Conservation (phyloP, 768 basidiomycete genomes). For the Crucibulum laeve region DNA sequence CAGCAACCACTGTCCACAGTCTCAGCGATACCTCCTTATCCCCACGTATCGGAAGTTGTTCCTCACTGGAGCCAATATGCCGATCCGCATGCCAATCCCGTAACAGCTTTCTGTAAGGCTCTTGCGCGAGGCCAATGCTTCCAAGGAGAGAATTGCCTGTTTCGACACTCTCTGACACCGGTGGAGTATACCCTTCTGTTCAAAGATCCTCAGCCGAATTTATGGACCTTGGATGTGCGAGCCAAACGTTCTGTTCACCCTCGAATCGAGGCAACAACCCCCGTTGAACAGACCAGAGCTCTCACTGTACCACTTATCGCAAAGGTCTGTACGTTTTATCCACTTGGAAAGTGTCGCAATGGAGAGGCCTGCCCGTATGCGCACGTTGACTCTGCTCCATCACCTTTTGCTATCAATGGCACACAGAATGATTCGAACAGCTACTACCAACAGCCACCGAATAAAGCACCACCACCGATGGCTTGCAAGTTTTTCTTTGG, state of each 20-base stretch:
- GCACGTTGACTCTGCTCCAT: constrained; percentile 18
- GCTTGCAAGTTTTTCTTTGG: no score
- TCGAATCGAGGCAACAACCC: background rate
- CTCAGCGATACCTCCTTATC: constrained; percentile 6
- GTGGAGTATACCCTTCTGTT: constrained; percentile 35
- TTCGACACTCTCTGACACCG: constrained; percentile 35
- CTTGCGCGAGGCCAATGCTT: constrained; percentile 30
- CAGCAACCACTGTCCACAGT: background rate
- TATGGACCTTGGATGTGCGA: constrained; percentile 16
- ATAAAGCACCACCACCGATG: no score
- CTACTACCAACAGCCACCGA: no score
- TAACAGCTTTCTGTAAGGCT: constrained; percentile 33
- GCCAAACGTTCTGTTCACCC: background rate
- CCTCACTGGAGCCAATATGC: constrained; percentile 41
- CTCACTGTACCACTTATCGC: background rate
- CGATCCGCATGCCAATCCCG: constrained; percentile 28
- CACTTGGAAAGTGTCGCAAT: constrained; percentile 33
- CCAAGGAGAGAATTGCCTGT: constrained; percentile 25
- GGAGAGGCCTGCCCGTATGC: constrained; percentile 31
- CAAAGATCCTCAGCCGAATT: constrained; percentile 30
- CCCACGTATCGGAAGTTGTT: constrained; percentile 16
- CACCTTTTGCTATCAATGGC: no score
- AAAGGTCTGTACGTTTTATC: constrained; percentile 27
- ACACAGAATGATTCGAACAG: background rate
- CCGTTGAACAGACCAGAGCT: background rate